Evolutionary conservation across 257 asterid species (phyloP).

Genomic region (Capsicum baccatum): DNA sequence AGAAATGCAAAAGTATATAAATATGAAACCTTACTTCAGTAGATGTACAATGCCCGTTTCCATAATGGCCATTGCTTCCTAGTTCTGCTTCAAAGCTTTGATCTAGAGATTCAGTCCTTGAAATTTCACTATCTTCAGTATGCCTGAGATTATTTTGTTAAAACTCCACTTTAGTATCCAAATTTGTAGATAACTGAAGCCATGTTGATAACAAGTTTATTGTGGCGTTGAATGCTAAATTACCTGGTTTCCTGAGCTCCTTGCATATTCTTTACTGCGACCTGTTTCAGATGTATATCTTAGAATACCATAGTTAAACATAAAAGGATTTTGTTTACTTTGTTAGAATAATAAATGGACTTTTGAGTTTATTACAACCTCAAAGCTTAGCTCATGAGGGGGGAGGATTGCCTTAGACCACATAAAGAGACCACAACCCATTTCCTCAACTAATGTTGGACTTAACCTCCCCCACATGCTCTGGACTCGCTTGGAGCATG

Average conservation of each 20-base stretch:
- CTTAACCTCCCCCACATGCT: background rate
- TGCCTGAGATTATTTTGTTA: conserved; percentile 47
- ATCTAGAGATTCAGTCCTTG: conserved; percentile 45
- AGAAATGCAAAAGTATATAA: background rate
- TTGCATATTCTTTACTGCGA: conserved; percentile 77
- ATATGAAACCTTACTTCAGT: conserved; percentile 67
- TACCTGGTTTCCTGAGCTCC: conserved; percentile 68
- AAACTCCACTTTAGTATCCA: background rate
- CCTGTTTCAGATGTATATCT: conserved; percentile 48
- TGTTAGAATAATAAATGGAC: conserved; percentile 9
- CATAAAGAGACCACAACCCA: background rate
- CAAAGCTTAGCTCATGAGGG: background rate
- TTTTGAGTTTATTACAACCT: background rate
- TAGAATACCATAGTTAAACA: conserved; percentile 12
- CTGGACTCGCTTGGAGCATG: background rate
- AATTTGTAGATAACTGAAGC: conserved; percentile 3
- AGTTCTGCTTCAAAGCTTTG: conserved; percentile 48
- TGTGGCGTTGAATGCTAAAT: conserved; percentile 11
- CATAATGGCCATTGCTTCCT: conserved; percentile 38
- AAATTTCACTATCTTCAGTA: conserved; percentile 56
- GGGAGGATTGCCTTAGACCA: background rate
- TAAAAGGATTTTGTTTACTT: conserved; percentile 4
- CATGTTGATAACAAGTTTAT: conserved; percentile 26
- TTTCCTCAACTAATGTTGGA: conserved; percentile 15
- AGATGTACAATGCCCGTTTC: conserved; percentile 44